These are phyloP conservation scores for Leccinum uliginosum DNA, from an alignment of 768 basidiomycete species.

Conservation along the genomic window DNA sequence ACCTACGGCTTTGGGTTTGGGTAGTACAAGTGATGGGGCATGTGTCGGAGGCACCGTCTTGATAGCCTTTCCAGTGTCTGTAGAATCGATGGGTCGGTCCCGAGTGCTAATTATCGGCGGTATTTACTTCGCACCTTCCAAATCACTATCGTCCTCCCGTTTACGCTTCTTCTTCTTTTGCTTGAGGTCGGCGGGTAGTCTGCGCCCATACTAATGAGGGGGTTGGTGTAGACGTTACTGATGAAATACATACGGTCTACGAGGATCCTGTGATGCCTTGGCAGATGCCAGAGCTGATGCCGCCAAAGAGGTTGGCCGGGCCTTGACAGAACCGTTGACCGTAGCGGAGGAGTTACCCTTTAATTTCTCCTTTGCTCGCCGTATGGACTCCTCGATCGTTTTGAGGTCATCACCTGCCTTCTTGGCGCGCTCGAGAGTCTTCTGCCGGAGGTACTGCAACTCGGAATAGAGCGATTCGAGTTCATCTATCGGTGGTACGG, in stretches of 20 bases:
- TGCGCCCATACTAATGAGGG: slow-evolving; percentile 7
- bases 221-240: slow-evolving; percentile 13
- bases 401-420: slow-evolving; percentile 75
- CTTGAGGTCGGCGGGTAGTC: slow-evolving; percentile 50
- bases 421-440: slow-evolving; percentile 57
- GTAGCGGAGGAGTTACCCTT: slow-evolving; percentile 47
- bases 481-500: slow-evolving; percentile 69
- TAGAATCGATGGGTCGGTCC: slow-evolving; percentile 7
- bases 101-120: background rate
- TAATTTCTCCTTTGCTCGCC: slow-evolving; percentile 71
- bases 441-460: slow-evolving; percentile 49
- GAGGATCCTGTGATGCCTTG: slow-evolving; percentile 57
- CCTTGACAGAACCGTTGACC: slow-evolving; percentile 38
- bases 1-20: slow-evolving; percentile 55
- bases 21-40: slow-evolving; percentile 34
- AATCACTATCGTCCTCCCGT: slow-evolving; percentile 72
- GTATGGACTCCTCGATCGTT: slow-evolving; percentile 72
- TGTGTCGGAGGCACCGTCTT: slow-evolving; percentile 57
- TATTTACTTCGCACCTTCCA: slow-evolving; percentile 48
- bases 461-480: slow-evolving; percentile 63
- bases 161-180: slow-evolving; percentile 87
- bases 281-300: slow-evolving; percentile 44
- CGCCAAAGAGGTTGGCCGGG: slow-evolving; percentile 45
- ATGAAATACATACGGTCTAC: slow-evolving; percentile 46
- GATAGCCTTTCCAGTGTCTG: slow-evolving; percentile 50